Evolutionary conservation across 2,329 filamentous ascomycete species (phyloP).

Genomic region (Microsporum canis): DNA sequence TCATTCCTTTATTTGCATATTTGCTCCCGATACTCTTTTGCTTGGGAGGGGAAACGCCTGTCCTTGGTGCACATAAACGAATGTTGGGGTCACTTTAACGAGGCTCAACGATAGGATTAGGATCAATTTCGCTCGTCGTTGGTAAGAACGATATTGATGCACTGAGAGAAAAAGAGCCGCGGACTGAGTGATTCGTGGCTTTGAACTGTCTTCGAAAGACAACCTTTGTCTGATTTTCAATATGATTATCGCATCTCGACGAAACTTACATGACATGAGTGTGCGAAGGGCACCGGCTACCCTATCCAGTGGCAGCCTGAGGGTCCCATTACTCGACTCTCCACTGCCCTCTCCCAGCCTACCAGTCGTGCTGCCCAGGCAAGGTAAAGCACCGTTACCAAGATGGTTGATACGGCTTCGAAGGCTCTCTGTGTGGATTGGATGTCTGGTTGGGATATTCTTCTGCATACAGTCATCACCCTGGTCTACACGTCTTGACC

Average conservation of each 20-base stretch:
- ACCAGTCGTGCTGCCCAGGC: conserved; percentile 54
- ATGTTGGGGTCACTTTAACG: neutral
- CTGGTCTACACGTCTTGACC: conserved; percentile 46
- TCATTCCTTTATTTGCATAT: neutral
- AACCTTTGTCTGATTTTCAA: conserved; percentile 6
- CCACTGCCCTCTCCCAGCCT: conserved; percentile 61
- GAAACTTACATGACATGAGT: conserved; percentile 21
- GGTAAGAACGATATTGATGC: neutral
- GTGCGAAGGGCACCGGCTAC: conserved; percentile 17
- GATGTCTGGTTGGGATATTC: conserved; percentile 23
- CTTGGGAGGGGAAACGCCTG: neutral
- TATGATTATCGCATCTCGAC: conserved; percentile 26
- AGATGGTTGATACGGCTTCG: conserved; percentile 48
- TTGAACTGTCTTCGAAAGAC: neutral
- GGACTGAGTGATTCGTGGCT: neutral
- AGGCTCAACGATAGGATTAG: neutral
- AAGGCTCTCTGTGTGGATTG: conserved; percentile 45
- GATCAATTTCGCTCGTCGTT: neutral
- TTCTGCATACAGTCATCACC: conserved; percentile 8
- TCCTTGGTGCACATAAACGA: neutral
- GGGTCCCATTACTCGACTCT: conserved; percentile 53
- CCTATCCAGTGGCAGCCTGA: conserved; percentile 45
- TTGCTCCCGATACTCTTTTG: neutral
- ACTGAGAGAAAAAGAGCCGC: neutral
- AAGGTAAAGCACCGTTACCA: conserved; percentile 50